These are phyloP conservation scores for Sergeia podlipaevii DNA, from an alignment of 208 protist species.

Conservation along the genomic window DNA sequence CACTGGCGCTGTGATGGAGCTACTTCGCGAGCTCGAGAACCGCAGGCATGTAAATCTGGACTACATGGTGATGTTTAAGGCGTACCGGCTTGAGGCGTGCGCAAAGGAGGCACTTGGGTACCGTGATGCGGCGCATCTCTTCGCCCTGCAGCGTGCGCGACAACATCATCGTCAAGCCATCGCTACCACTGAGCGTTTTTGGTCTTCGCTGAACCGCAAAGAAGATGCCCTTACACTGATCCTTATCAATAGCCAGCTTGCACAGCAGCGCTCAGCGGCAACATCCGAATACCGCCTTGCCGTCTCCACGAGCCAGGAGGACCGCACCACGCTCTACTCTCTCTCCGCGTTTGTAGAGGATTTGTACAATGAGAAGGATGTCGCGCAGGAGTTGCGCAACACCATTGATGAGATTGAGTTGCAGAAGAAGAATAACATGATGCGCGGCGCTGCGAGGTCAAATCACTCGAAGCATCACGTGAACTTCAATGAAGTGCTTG, in stretches of 20 bases:
- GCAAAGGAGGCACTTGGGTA: slow-evolving; percentile 13
- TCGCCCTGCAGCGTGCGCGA: slow-evolving; percentile 17
- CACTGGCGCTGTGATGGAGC: slow-evolving; percentile 4
- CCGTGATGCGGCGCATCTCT: slow-evolving; percentile 12
- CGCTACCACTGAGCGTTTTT: slow-evolving; percentile 11
- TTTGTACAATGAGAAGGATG: slow-evolving; percentile 6
- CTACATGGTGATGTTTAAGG: slow-evolving; percentile 10
- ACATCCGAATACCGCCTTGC: slow-evolving; percentile 8
- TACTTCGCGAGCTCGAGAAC: slow-evolving; percentile 5
- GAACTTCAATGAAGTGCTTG: neutral
- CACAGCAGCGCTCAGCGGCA: slow-evolving; percentile 5
- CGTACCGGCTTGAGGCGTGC: slow-evolving; percentile 7
- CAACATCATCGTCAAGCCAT: slow-evolving; percentile 14
- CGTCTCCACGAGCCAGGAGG: slow-evolving; percentile 12
- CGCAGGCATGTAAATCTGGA: neutral
- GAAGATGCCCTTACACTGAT: neutral
- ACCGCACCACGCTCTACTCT: slow-evolving; percentile 4
- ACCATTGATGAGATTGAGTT: slow-evolving; percentile 16
- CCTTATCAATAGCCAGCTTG: slow-evolving; percentile 5
- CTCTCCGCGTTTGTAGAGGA: slow-evolving; percentile 17
- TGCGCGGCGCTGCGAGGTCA: neutral
- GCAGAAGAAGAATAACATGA: slow-evolving; percentile 19
- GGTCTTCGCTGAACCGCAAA: slow-evolving; percentile 1
- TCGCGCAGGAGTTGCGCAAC: slow-evolving; percentile 9
- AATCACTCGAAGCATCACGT: neutral